Evolutionary conservation across 495 filamentous ascomycete species (phyloP).

Genomic region (Penicillium cinerascens): DNA sequence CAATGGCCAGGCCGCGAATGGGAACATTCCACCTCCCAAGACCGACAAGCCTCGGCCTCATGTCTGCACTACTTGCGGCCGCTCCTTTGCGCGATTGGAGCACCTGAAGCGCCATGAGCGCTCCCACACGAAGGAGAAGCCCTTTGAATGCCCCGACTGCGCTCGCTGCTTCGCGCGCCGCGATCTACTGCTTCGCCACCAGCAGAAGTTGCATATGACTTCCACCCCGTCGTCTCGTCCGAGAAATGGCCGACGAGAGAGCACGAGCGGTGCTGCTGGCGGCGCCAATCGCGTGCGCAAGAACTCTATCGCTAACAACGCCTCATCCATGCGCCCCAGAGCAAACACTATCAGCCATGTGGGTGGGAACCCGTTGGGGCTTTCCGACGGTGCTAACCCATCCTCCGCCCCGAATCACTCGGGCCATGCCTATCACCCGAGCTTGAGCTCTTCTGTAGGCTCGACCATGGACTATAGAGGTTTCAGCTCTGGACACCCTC

Average conservation of each 20-base stretch:
- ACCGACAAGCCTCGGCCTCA: constrained; percentile 97
- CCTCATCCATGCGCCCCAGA: constrained; percentile 73
- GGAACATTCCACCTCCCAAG: constrained; percentile 67
- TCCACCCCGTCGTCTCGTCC: constrained; percentile 85
- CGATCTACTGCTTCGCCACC: constrained; percentile 88
- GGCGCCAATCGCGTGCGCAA: constrained; percentile 77
- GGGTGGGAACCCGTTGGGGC: constrained; percentile 69
- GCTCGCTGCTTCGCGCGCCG: constrained; percentile 90
- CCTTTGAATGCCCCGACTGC: constrained; percentile 97
- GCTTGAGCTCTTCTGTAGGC: constrained; percentile 62
- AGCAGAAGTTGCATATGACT: constrained; percentile 99
- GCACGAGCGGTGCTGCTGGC: constrained; percentile 70
- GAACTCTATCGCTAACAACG: constrained; percentile 74
- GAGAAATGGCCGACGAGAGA: constrained; percentile 74
- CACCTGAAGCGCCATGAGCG: constrained; percentile 98
- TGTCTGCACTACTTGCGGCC: constrained; percentile 86
- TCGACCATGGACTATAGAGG: constrained; percentile 63
- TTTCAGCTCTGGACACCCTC: constrained; percentile 62
- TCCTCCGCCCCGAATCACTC: constrained; percentile 45
- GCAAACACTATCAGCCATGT: constrained; percentile 98
- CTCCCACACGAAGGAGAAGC: constrained; percentile 98
- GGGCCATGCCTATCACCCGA: constrained; percentile 60
- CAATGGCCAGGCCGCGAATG: constrained; percentile 30
- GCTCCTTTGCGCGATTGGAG: constrained; percentile 92
- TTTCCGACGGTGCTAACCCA: constrained; percentile 61